Evolutionary conservation across 768 basidiomycete genomes (phyloP).

Genomic region (Pulveroboletus ravenelii): DNA sequence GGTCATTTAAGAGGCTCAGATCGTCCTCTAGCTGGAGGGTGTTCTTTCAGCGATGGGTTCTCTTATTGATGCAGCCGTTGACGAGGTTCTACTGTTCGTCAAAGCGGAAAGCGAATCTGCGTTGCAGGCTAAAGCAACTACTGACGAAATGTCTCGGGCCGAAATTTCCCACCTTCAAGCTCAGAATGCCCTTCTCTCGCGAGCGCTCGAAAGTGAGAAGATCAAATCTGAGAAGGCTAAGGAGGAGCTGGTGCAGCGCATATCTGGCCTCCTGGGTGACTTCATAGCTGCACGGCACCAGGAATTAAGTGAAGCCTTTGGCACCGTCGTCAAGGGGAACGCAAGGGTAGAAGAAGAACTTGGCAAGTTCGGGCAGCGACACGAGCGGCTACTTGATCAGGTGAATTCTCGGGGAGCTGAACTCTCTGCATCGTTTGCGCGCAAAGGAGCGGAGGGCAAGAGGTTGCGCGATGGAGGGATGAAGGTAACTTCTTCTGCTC

Average conservation of each 20-base stretch:
- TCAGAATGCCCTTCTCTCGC: conserved; percentile 64
- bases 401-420: conserved; percentile 40
- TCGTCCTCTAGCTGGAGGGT: conserved; percentile 43
- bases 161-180: conserved; percentile 60
- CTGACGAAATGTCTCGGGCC: conserved; percentile 41
- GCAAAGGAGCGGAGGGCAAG: conserved; percentile 46
- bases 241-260: conserved; percentile 68
- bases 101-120: conserved; percentile 49
- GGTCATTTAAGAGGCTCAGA: conserved; percentile 2
- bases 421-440: conserved; percentile 39
- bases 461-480: conserved; percentile 52
- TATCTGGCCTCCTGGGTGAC: conserved; percentile 66
- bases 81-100: conserved; percentile 55
- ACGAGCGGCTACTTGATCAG: conserved; percentile 42
- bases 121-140: conserved; percentile 44
- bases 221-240: conserved; percentile 61
- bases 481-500: conserved; percentile 44
- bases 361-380: conserved; percentile 43
- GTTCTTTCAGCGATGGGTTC: conserved; percentile 55
- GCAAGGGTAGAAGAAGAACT: conserved; percentile 48
- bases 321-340: conserved; percentile 52
- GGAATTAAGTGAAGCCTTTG: conserved; percentile 56
- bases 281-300: conserved; percentile 68
- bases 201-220: conserved; percentile 63
- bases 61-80: conserved; percentile 56